Percentiles rank a stretch among this genome's conserved stretches.
These are phyloP conservation scores for Amaranthus cruentus DNA, from an alignment of 148 eudicot species.

Conservation along the genomic window DNA sequence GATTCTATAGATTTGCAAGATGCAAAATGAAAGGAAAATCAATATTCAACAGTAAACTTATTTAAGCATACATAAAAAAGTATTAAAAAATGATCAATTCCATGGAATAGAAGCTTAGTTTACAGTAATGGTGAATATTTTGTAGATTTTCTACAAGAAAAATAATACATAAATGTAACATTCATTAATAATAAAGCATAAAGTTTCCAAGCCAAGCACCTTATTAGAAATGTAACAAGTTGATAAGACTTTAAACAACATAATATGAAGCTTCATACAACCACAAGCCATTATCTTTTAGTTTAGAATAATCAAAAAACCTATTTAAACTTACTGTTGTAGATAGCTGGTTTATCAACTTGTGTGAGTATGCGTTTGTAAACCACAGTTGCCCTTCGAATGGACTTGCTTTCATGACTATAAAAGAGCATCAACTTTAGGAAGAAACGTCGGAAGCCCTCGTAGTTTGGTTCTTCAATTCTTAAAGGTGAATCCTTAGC, in stretches of 20 bases:
- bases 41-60: too few relatives aligned
- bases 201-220: too few relatives aligned
- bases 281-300: neutral
- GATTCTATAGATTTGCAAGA: too few relatives aligned
- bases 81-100: too few relatives aligned
- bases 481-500: constrained; percentile 76
- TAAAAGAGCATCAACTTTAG: constrained; percentile 81
- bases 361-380: constrained; percentile 71
- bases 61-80: too few relatives aligned
- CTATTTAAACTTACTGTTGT: constrained; percentile 52
- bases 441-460: constrained; percentile 58
- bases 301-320: neutral
- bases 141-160: too few relatives aligned
- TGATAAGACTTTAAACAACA: too few relatives aligned
- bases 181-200: too few relatives aligned
- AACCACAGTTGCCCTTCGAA: constrained; percentile 83
- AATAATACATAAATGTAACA: too few relatives aligned
- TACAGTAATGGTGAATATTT: too few relatives aligned
- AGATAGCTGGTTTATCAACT: constrained; percentile 77
- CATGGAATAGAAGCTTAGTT: too few relatives aligned
- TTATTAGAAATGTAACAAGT: neutral
- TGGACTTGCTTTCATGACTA: constrained; percentile 83
- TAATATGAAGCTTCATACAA: neutral
- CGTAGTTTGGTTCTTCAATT: constrained; percentile 75
- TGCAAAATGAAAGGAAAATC: too few relatives aligned